Evolutionary conservation across 2,329 filamentous ascomycete genomes (phyloP), one percentile per base, ranked within the genome.

Genomic region (Raffaelea albimanens): DNA sequence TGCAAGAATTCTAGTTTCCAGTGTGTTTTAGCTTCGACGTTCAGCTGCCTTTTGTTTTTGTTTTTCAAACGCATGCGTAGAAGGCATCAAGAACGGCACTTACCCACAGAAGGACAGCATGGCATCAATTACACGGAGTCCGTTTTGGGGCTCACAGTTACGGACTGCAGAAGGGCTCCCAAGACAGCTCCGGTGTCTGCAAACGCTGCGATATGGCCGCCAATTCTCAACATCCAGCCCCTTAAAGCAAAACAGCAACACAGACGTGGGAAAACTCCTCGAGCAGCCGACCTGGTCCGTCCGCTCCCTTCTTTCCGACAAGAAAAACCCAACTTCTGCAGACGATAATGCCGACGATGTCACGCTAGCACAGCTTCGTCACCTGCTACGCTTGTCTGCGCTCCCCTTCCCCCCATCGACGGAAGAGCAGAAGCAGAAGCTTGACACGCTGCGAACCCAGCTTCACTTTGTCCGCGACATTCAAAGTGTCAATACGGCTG

Each of bases 391-490:
- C 18, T 82, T 97, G 36, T 95, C 90, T 4, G 90, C 91, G 14
- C 82, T 98, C 0, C 89, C 91, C 0, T 74, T 75, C 1, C 89
- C 91, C 0, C 66, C 72, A 18, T 72, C 72, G 2, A 54, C 68
- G 2, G 71, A 71, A 45, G 82, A 89, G 56, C 84, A 95, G 61
- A 58, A 69, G 0, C 66, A 72, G 22, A 87, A 95, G 78, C 74
- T 95, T 3, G 61, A 75, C 20, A 90, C 83, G 1, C 74, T 98
- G 2, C 75, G 82, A 45, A 80, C 85, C 29, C 93, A 98, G 61
- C 76, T 98, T 0, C 83, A 85, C 58, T 98, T 98, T 60, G 89
- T 97, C n/a, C 82, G 79, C 52, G 80, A 88, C 52, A 82, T 97
- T 19, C 90, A 95, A 59, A 70, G 74, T 40, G 83, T 95, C 43